phyloP scores from a whole-genome alignment of 1,139 yeast species.

The Keqinozyma sinolaborantium region DNA sequence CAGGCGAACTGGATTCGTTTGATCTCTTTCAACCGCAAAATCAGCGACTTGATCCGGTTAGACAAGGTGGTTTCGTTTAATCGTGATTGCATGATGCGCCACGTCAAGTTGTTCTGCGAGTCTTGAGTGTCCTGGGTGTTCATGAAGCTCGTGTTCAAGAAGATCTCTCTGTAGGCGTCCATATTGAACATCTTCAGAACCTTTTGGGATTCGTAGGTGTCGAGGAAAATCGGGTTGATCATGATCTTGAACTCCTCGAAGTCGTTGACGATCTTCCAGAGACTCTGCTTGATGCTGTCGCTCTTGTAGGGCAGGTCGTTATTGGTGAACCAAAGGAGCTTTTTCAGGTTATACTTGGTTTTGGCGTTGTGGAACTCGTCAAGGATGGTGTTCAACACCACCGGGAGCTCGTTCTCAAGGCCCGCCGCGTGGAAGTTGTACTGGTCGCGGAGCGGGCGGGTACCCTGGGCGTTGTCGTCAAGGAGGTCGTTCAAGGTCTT shows the following conservation, averaged over 20 bases:
- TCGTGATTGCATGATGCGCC: conserved; percentile 3
- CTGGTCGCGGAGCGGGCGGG: conserved; percentile 9
- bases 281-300: conserved; percentile 26
- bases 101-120: neutral
- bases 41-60: conserved; percentile 43
- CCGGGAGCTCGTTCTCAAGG: conserved; percentile 30
- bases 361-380: conserved; percentile 25
- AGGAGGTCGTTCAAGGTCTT: conserved; percentile 32
- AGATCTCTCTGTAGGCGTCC: conserved; percentile 53
- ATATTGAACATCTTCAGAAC: conserved; percentile 40
- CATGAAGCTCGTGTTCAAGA: conserved; percentile 40
- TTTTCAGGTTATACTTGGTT: conserved; percentile 29
- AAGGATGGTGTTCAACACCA: conserved; percentile 28
- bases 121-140: conserved; percentile 14
- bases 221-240: conserved; percentile 65
- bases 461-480: conserved; percentile 22
- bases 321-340: conserved; percentile 41
- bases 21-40: conserved; percentile 57
- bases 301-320: conserved; percentile 34
- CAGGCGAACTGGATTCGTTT: conserved; percentile 63
- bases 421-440: conserved; percentile 21
- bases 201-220: conserved; percentile 12
- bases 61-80: conserved; percentile 36
- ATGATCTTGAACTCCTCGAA: conserved; percentile 47
- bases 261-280: conserved; percentile 63